These are phyloP conservation scores for Wallacemonas collosoma DNA, from an alignment of 208 protist species.

Conservation along the genomic window DNA sequence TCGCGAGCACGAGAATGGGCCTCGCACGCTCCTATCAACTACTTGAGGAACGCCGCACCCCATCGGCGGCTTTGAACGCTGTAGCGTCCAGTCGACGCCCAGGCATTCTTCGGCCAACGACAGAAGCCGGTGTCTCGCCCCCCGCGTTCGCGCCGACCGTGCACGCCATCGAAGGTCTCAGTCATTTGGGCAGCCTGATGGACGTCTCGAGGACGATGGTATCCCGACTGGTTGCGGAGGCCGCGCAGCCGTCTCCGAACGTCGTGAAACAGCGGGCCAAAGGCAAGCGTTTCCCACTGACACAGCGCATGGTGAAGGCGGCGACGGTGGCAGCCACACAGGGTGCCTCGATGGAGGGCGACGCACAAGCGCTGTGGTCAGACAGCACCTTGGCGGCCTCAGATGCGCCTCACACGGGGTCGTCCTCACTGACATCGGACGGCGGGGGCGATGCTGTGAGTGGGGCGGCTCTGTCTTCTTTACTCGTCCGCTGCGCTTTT, in stretches of 20 bases:
- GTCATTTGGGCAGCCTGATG: slow-evolving; percentile 43
- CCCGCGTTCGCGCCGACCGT: slow-evolving; percentile 1
- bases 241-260: slow-evolving; percentile 28
- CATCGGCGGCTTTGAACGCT: not conserved
- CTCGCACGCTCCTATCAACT: slow-evolving; percentile 59
- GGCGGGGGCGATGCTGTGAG: not conserved
- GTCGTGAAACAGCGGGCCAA: slow-evolving; percentile 43
- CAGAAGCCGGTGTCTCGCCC: not conserved
- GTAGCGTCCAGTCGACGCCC: not conserved
- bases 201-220: slow-evolving; percentile 47
- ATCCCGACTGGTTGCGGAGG: slow-evolving; percentile 31
- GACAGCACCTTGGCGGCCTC: not conserved
- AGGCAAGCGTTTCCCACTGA: slow-evolving; percentile 41
- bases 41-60: slow-evolving; percentile 42
- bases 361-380: slow-evolving; percentile 28
- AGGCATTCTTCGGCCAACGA: not conserved
- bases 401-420: not conserved
- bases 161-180: slow-evolving; percentile 14
- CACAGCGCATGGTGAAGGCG: slow-evolving; percentile 45
- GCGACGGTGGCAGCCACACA: not conserved
- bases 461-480: slow-evolving; percentile 22
- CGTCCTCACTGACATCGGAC: not conserved
- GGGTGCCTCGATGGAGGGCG: slow-evolving; percentile 5
- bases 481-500: slow-evolving; percentile 30
- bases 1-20: slow-evolving; percentile 30